Conservation (phyloP, 164 flowering plant genomes). For the Euptelea pleiosperma region DNA sequence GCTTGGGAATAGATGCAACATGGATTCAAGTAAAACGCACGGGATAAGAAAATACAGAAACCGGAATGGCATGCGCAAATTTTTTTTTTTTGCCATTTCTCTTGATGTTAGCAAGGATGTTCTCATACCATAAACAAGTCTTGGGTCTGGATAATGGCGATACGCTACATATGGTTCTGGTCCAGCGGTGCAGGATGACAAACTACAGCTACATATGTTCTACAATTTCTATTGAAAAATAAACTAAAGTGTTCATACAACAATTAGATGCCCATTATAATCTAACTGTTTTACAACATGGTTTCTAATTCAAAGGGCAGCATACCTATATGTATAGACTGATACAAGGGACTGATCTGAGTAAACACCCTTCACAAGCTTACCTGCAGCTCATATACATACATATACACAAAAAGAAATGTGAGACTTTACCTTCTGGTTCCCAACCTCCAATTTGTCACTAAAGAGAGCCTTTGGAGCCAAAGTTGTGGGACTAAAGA, state of each 20-base stretch:
- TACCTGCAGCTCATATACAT: slow-evolving; percentile 26
- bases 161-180: slow-evolving; percentile 36
- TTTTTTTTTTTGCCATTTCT: too few species aligned
- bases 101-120: too few species aligned
- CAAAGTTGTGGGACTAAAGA: background rate
- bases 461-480: background rate
- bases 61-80: too few species aligned
- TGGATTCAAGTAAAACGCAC: too few species aligned
- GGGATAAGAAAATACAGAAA: too few species aligned
- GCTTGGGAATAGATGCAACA: too few species aligned
- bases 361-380: slow-evolving; percentile 24
- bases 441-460: background rate
- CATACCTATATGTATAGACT: slow-evolving; percentile 9
- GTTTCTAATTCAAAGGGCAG: slow-evolving; percentile 10
- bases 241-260: background rate
- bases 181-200: slow-evolving; percentile 32
- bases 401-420: slow-evolving; percentile 23
- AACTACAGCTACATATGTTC: background rate
- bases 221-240: background rate
- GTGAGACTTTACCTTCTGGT: background rate
- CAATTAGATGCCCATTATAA: slow-evolving; percentile 9
- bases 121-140: too few species aligned
- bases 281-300: slow-evolving; percentile 2
- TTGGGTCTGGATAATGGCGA: too few species aligned
- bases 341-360: slow-evolving; percentile 12